These are phyloP conservation scores for Scheffersomyces stipitis DNA, from an alignment of 805 yeast genomes.

Conservation along the genomic window DNA sequence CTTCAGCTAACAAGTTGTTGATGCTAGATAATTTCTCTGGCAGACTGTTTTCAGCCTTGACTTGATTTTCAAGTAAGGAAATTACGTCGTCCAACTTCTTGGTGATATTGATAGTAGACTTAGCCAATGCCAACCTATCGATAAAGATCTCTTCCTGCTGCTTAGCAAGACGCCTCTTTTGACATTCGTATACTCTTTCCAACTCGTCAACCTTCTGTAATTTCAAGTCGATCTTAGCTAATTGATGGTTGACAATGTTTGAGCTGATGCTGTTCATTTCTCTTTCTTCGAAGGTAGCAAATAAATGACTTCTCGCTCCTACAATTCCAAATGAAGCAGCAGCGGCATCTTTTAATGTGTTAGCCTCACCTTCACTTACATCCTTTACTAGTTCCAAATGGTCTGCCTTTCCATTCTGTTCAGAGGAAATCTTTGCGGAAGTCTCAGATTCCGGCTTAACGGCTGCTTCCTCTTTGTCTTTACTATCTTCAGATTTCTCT, in stretches of 20 bases:
- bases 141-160: constrained; percentile 67
- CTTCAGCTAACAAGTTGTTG: constrained; percentile 26
- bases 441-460: not conserved
- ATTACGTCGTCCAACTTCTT: constrained; percentile 44
- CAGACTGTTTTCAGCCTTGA: constrained; percentile 4
- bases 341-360: constrained; percentile 56
- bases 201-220: constrained; percentile 55
- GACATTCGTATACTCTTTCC: constrained; percentile 65
- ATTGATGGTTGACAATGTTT: constrained; percentile 58
- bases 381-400: constrained; percentile 10
- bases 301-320: constrained; percentile 77
- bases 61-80: constrained; percentile 9
- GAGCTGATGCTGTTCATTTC: constrained; percentile 63
- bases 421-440: constrained; percentile 4
- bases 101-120: constrained; percentile 52
- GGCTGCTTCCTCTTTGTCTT: constrained; percentile 4
- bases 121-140: constrained; percentile 66
- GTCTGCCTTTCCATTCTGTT: constrained; percentile 10
- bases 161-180: constrained; percentile 56
- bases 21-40: constrained; percentile 6
- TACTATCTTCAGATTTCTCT: constrained; percentile 8
- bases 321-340: constrained; percentile 70
- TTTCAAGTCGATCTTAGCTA: constrained; percentile 65
- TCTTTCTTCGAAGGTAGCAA: constrained; percentile 78
- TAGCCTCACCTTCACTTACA: constrained; percentile 7